Base-by-base conservation (phyloP, 352 stramenopile species). In the Phytophthora citricola region DNA sequence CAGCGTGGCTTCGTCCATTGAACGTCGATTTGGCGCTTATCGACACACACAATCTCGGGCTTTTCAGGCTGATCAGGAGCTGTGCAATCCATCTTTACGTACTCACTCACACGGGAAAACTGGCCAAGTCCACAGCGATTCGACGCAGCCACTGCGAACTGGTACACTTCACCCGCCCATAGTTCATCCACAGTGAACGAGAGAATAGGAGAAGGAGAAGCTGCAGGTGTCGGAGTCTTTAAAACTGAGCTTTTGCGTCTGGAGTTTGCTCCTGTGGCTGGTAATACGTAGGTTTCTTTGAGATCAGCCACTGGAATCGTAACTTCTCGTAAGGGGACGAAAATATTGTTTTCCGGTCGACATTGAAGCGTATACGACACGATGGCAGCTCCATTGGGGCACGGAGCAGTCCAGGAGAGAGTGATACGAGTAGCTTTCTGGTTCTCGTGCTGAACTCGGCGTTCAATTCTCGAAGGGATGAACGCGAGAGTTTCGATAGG, bases 81-180 rank as follows among this genome's bases (percentile, higher is more conserved):
- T 14, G 66, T 87, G 20, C 77, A 80, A 44, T 87, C 69, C 78
- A 90, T 93, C 44, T 88, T 88, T 48, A 92, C 66, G 31, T 91
- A 93, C 58, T 91, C 83, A 15, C 78, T 90, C 41, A 85, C 59
- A 2, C 68, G 69, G n/a, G 79, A 91, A 55, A 90, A 92, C 26
- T 79, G 74, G 4, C 71, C 83, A 0, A 87, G 17, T 4, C 83
- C 85, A 36, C 85, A 92, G 1, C 81, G 78, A 52, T 93, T 93
- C 36, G 85, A 78, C 24, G 81, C 81, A 10, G 83, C 85, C 15
- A 86, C 77, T 15, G 83, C 71, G 47, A 93, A 93, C 49, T 92
- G 83, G 45, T 93, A 93, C 15, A 93, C 79, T 45, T 90, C 83
- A 2, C 85, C 85, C 12, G 85, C 59, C 74, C 81, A 89, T 12